Conservation (phyloP, 176 grass and related monocot species). For the Pharus latifolius region DNA sequence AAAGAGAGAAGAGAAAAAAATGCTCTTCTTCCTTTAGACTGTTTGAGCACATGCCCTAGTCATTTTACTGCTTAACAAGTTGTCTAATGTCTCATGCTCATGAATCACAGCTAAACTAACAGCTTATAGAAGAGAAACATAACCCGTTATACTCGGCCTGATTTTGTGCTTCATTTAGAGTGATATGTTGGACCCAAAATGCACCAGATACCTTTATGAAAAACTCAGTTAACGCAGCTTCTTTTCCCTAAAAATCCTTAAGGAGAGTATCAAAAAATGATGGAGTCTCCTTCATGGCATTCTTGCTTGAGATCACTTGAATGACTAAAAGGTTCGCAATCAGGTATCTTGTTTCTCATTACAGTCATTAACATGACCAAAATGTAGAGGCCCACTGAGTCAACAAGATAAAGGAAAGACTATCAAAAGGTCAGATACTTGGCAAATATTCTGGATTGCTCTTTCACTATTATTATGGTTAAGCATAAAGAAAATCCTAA, state of each 20-base stretch:
- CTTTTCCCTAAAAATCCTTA: conserved; percentile 26
- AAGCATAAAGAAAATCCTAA: conserved; percentile 11
- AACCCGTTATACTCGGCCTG: neutral
- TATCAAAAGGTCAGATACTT: conserved; percentile 19
- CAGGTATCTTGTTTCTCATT: neutral
- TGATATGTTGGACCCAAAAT: conserved; percentile 22
- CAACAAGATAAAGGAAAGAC: conserved; percentile 23
- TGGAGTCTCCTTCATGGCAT: neutral
- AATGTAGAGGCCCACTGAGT: conserved; percentile 14
- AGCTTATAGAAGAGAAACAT: conserved; percentile 5
- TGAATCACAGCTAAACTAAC: neutral
- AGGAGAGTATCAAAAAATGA: neutral
- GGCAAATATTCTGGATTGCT: neutral
- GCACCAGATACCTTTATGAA: conserved; percentile 25
- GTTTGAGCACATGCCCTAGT: conserved; percentile 26
- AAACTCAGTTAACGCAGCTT: conserved; percentile 33
- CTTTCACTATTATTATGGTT: conserved; percentile 15
- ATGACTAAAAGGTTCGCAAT: neutral
- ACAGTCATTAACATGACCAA: conserved; percentile 7
- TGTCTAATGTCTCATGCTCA: conserved; percentile 4
- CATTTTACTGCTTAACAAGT: conserved; percentile 26
- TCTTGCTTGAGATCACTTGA: conserved; percentile 4
- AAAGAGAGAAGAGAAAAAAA: conserved; percentile 18
- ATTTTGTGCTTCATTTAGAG: conserved; percentile 19
- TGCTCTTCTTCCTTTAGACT: conserved; percentile 32